A percentile compares a stretch with the other conserved stretches of the same genome.
These are phyloP conservation scores for Daldinia decipiens DNA, from an alignment of 495 filamentous ascomycete genomes.

Conservation along the genomic window DNA sequence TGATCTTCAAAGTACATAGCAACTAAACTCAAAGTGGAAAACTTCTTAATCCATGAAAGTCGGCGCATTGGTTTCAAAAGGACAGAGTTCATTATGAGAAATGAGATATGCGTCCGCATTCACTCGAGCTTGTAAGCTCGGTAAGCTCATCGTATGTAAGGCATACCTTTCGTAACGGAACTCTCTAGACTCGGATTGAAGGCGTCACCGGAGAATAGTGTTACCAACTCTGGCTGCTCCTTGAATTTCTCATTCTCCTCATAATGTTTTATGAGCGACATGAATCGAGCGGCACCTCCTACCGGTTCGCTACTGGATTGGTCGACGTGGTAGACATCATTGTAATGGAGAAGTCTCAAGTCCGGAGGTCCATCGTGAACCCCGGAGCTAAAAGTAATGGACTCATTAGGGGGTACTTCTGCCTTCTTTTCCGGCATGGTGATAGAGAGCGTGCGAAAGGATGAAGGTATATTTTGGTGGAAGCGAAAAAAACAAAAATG, in stretches of 20 bases:
- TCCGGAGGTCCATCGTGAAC: slow-evolving; percentile 65
- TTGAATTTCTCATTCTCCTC: slow-evolving; percentile 65
- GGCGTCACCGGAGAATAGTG: slow-evolving; percentile 90
- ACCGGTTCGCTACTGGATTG: slow-evolving; percentile 77
- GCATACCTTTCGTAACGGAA: slow-evolving; percentile 80
- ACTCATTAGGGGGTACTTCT: slow-evolving; percentile 42
- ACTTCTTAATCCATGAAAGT: no score
- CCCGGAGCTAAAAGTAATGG: slow-evolving; percentile 64
- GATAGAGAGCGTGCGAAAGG: not conserved
- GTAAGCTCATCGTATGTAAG: not conserved
- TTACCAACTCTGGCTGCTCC: slow-evolving; percentile 72
- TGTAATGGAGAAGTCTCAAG: slow-evolving; percentile 86
- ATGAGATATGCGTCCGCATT: not conserved
- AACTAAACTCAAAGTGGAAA: not conserved
- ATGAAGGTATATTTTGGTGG: not conserved
- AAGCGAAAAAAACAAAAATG: not conserved
- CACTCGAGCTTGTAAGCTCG: not conserved
- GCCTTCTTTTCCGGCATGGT: slow-evolving; percentile 34
- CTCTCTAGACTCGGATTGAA: slow-evolving; percentile 92
- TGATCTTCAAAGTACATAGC: not conserved
- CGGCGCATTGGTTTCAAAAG: not conserved
- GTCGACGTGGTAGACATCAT: slow-evolving; percentile 92
- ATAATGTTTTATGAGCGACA: slow-evolving; percentile 80
- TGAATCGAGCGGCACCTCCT: slow-evolving; percentile 82
- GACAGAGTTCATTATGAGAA: not conserved